Conservation (phyloP, 2,329 filamentous ascomycete species). For the Colletotrichum liriopes region DNA sequence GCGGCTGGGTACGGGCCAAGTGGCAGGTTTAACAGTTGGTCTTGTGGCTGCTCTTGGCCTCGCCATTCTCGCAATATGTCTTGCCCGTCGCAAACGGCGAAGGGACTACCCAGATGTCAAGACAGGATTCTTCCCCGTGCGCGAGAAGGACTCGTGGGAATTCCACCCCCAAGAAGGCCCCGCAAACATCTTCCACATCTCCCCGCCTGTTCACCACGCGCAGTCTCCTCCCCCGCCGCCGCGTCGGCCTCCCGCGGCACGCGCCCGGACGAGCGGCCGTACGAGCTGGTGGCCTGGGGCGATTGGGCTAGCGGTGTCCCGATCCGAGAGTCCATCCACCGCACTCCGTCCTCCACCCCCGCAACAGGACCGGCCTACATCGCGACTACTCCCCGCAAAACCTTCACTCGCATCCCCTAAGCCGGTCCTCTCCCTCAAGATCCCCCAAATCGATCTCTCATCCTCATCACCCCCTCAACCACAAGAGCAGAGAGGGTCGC, state of each 20-base stretch:
- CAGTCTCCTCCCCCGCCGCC: slow-evolving; percentile 46
- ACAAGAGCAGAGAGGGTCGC: slow-evolving; percentile 27
- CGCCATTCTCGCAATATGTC: slow-evolving; percentile 63
- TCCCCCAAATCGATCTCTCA: slow-evolving; percentile 48
- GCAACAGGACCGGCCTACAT: slow-evolving; percentile 52
- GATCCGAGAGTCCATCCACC: slow-evolving; percentile 45
- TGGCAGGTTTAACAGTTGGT: slow-evolving; percentile 42
- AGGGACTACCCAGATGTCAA: slow-evolving; percentile 56
- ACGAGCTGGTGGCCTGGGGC: slow-evolving; percentile 54
- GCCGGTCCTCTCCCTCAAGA: slow-evolving; percentile 60
- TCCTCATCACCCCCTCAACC: slow-evolving; percentile 18
- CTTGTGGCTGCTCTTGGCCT: slow-evolving; percentile 51
- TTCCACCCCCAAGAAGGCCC: slow-evolving; percentile 38
- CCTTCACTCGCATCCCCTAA: slow-evolving; percentile 49
- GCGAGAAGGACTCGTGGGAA: slow-evolving; percentile 57
- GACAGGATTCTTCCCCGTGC: slow-evolving; percentile 56
- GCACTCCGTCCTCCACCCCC: slow-evolving; percentile 35
- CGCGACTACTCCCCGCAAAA: slow-evolving; percentile 62
- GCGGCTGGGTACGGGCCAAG: slow-evolving; percentile 36
- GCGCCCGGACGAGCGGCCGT: slow-evolving; percentile 37
- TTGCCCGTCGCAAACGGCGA: slow-evolving; percentile 60
- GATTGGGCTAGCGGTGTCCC: slow-evolving; percentile 64
- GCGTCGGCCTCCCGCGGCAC: slow-evolving; percentile 22
- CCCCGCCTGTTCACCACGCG: slow-evolving; percentile 55
- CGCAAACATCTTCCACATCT: slow-evolving; percentile 57